Evolutionary conservation across 495 filamentous ascomycete species (phyloP), one percentile per base, ranked within the genome.

Genomic region (Stereocaulon alpinum): DNA sequence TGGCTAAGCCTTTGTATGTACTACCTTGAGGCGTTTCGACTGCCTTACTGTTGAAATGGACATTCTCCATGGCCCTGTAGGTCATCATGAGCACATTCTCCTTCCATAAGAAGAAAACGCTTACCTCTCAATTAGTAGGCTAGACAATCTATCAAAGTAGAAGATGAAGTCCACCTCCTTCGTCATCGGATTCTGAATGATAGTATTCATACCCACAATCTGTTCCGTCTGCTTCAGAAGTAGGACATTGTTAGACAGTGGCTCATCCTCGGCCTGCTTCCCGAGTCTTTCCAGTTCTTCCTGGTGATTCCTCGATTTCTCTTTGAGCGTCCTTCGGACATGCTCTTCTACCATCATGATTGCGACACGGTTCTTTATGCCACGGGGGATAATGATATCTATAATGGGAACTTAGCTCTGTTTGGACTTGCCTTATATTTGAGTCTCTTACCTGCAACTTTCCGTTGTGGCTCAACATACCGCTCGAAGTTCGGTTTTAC

Each of bases 281-380:
- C 88, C 88, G 1, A 97, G 80, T 44, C 82, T 82, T 44, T 78
- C 77, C 7, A 98, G 82, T 15, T 86, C 85, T 53, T 80, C 80
- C 37, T 86, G 86, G 70, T 98, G 93, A 58, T 83, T 77, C 44
- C 79, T 80, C 0, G 93, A 96, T 68, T 97, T 98, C 55, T 91
- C 84, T 32, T 85, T 70, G 3, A 98, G 80, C 48, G 85, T 91
- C 34, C 84, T 83, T 66, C 88, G 82, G 63, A 97, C 91, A 64
- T 92, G 90, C 69, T 93, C 87, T 41, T 86, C 83, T 9, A 98
- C 86, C 88, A 97, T 96, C 56, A 83, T 87, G 85, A 98, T 96
- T 11, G 94, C 93, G 11, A 94, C 91, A 55, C 78, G 81, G 66
- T 97, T 98, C 62, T 98, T 86, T 64, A 96, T 88, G 14, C 94